phyloP scores from a whole-genome alignment of 768 basidiomycete genomes.

The Pisolithus sp. region DNA sequence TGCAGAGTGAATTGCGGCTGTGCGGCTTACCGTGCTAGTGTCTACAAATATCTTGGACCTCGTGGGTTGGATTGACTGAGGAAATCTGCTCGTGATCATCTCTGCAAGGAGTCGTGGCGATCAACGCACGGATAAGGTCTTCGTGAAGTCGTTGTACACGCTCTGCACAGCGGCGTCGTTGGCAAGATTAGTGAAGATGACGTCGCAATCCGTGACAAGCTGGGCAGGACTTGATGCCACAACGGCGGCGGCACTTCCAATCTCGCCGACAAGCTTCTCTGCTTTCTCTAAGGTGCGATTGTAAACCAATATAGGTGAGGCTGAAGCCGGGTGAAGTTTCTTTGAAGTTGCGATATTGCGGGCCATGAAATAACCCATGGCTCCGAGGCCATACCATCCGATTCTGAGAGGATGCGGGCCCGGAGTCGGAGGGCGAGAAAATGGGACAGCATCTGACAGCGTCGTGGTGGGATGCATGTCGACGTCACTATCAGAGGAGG shows the following conservation, averaged over 20 bases:
- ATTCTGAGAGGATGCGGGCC: slow-evolving; percentile 32
- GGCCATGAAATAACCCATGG: slow-evolving; percentile 75
- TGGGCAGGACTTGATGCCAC: slow-evolving; percentile 55
- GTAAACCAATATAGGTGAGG: slow-evolving; percentile 61
- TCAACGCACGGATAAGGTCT: slow-evolving; percentile 47
- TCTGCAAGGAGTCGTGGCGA: not conserved
- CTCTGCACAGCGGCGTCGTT: slow-evolving; percentile 64
- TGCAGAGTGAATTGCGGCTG: not conserved
- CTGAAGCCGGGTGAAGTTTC: slow-evolving; percentile 27
- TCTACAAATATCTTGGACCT: slow-evolving; percentile 76
- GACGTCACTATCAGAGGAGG: not conserved
- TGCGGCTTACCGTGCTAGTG: slow-evolving; percentile 65
- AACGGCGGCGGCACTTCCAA: slow-evolving; percentile 46
- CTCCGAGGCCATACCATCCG: slow-evolving; percentile 47
- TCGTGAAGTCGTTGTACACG: slow-evolving; percentile 55
- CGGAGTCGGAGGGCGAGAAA: slow-evolving; percentile 57
- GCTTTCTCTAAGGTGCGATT: slow-evolving; percentile 66
- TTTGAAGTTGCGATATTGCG: slow-evolving; percentile 64
- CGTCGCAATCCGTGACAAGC: slow-evolving; percentile 60
- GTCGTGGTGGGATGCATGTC: slow-evolving; percentile 4
- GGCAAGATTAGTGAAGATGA: slow-evolving; percentile 69
- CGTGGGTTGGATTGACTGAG: slow-evolving; percentile 36
- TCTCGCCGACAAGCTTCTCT: slow-evolving; percentile 47
- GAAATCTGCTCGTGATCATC: slow-evolving; percentile 4
- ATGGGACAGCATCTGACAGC: slow-evolving; percentile 31